These are phyloP conservation scores for Parietichytrium sp. DNA, from an alignment of 108 stramenopile genomes.

Conservation along the genomic window DNA sequence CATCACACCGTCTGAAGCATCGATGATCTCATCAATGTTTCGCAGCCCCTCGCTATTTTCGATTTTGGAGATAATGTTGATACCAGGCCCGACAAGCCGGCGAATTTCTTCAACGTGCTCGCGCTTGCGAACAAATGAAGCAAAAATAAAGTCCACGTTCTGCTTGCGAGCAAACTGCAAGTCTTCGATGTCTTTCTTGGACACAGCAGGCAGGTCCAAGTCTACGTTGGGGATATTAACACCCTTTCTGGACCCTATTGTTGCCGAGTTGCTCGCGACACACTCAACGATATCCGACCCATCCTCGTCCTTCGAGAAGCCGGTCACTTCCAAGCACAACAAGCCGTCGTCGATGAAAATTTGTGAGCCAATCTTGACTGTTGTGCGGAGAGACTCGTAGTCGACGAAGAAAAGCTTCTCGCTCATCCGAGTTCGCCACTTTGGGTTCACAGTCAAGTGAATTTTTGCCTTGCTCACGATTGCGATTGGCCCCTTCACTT, in stretches of 20 bases:
- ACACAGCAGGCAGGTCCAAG: conserved; percentile 77
- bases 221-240: conserved; percentile 75
- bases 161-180: conserved; percentile 68
- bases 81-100: conserved; percentile 61
- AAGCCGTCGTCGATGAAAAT: conserved; percentile 79
- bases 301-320: conserved; percentile 52
- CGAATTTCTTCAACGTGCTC: conserved; percentile 74
- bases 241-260: conserved; percentile 73
- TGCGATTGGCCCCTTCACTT: not conserved
- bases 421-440: conserved; percentile 57
- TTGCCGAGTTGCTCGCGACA: too few species aligned
- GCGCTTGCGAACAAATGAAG: conserved; percentile 78
- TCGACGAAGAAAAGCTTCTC: conserved; percentile 68
- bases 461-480: not conserved
- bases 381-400: conserved; percentile 72
- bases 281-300: conserved; percentile 64
- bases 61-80: conserved; percentile 81
- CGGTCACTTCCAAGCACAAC: conserved; percentile 67
- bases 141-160: conserved; percentile 78
- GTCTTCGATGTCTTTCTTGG: conserved; percentile 80
- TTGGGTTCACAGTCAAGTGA: conserved; percentile 47
- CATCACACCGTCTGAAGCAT: conserved; percentile 79
- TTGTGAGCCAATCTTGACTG: conserved; percentile 60
- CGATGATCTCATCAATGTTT: conserved; percentile 79
- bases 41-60: conserved; percentile 80